phyloP scores from a whole-genome alignment of 768 basidiomycete genomes.

The Trametes punicea region DNA sequence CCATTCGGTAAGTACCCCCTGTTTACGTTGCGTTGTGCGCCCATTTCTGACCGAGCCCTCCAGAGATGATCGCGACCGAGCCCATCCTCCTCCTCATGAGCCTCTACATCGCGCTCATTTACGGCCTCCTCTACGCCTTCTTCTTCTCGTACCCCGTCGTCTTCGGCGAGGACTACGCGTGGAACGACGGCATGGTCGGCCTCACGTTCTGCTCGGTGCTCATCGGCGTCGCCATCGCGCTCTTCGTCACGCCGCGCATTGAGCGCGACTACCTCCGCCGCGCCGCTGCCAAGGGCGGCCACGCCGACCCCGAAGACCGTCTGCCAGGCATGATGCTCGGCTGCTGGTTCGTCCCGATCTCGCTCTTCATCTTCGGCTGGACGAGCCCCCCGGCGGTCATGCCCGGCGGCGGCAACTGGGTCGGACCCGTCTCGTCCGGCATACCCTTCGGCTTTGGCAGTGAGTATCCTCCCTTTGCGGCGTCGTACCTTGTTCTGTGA shows the following conservation, averaged over 20 bases:
- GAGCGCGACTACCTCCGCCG: constrained; percentile 34
- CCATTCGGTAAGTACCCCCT: constrained; percentile 34
- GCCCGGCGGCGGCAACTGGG: constrained; percentile 37
- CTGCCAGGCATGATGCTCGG: constrained; percentile 38
- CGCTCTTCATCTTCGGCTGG: constrained; percentile 44
- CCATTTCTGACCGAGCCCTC: neutral
- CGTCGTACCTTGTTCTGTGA: neutral
- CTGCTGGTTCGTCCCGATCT: constrained; percentile 34
- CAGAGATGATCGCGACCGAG: constrained; percentile 42
- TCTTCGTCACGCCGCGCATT: constrained; percentile 33
- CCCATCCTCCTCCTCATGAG: constrained; percentile 44
- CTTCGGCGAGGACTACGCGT: constrained; percentile 36
- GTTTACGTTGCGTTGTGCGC: neutral
- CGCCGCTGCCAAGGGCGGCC: constrained; percentile 33
- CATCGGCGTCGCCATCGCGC: constrained; percentile 36
- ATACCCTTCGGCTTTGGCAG: constrained; percentile 38
- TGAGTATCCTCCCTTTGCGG: constrained; percentile 4
- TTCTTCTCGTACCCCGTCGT: constrained; percentile 37
- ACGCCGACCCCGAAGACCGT: constrained; percentile 42
- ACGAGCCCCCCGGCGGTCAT: constrained; percentile 35
- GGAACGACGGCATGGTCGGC: constrained; percentile 36
- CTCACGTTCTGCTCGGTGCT: constrained; percentile 40
- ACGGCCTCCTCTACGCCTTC: constrained; percentile 38
- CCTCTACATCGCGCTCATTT: constrained; percentile 43
- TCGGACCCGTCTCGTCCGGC: constrained; percentile 35